Base-by-base conservation (phyloP, 2,329 filamentous ascomycete species). In the Stenocarpella maydis region DNA sequence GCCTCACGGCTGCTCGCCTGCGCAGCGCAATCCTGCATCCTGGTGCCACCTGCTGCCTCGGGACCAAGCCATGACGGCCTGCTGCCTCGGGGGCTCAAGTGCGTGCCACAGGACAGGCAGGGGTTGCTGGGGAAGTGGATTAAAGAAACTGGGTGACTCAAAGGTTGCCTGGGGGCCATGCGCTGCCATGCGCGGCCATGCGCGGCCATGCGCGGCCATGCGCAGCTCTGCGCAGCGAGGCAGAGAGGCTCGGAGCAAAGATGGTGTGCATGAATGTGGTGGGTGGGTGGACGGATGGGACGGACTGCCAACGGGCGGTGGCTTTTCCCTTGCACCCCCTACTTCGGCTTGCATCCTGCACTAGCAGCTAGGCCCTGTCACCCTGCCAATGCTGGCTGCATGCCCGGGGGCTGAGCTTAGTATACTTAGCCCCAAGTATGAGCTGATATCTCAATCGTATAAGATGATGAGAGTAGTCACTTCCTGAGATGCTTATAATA, bases 81-180 rank as follows among this genome's bases (percentile, higher is more conserved):
- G 69, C 47, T 71, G 69, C 54, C 67, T 69, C 53, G 24, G 54
- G 65, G 53, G 47, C 28, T 52, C 61, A 53, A 34, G 63, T 55
- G 45, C n/a, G 63, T 55, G 45, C n/a, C 52, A 58, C 52, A 58
- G 64, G 52, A 34, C 37, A 55, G 60, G 60, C 26, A 37, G 50
- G 21, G 26, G 3, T 2, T 47, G 55, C 41, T 31, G 31, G 31
- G 10, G 21, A 55, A 66, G 67, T 66, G 52, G 37, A 54, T 47
- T 63, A 63, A 67, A 69, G 34, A 47, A 45, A 34, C 58, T 28
- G 58, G 60, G 28, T 49, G 50, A 67, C 41, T 58, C 54, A n/a
- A 49, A 63, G 43, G 67, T 24, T 71, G 69, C 69, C 69, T 71
- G 67, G 34, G 2, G 34, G 34, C 10, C 31, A 31, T n/a, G n/a